phyloP scores from a whole-genome alignment of 306 rosid genomes.

The cucumber (Cucumis sativus) region DNA sequence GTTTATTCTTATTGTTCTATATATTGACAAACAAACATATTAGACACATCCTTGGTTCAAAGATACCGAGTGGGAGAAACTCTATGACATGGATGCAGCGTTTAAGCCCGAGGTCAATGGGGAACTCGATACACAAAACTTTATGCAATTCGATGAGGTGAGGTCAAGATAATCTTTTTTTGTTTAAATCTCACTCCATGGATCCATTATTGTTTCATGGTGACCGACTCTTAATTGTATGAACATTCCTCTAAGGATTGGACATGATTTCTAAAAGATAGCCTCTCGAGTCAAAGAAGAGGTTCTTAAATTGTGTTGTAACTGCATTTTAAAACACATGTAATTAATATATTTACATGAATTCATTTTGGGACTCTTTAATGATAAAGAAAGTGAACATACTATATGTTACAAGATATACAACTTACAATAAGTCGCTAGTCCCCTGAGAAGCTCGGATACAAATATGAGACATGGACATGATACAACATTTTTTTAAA shows the following conservation, averaged over 20 bases:
- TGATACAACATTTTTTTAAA: too few species aligned
- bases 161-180: conserved; percentile 2
- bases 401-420: neutral
- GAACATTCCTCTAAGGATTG: neutral
- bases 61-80: conserved; percentile 57
- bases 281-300: neutral
- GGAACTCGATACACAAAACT: conserved; percentile 93
- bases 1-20: neutral
- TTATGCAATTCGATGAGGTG: conserved; percentile 88
- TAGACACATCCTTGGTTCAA: conserved; percentile 95
- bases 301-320: neutral
- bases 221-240: neutral
- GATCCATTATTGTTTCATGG: neutral
- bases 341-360: neutral
- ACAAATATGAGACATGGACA: too few species aligned
- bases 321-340: neutral
- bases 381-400: neutral
- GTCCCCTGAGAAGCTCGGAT: too few species aligned
- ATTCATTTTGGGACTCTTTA: neutral
- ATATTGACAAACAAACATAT: neutral
- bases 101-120: conserved; percentile 82
- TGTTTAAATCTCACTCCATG: neutral
- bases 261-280: neutral
- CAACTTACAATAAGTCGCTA: neutral
- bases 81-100: conserved; percentile 80